Evolutionary conservation across 306 rosid genomes (phyloP).

Genomic region (Benincasa hispida): DNA sequence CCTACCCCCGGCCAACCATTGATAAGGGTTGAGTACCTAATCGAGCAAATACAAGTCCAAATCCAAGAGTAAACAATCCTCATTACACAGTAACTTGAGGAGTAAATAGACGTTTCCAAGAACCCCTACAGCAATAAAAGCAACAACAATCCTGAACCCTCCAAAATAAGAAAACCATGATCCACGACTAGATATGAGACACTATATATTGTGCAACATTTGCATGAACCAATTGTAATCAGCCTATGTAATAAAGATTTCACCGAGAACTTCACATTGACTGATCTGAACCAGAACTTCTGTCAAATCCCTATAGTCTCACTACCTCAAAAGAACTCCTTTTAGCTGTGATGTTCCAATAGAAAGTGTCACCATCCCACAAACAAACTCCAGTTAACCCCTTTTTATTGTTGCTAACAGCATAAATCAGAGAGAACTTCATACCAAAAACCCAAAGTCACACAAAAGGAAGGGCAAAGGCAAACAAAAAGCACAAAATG

Average conservation of each 20-base stretch:
- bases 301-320: background rate
- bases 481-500: background rate
- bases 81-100: background rate
- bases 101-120: background rate
- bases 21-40: too few species aligned
- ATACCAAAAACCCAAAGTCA: background rate
- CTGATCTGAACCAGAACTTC: background rate
- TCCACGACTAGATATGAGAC: background rate
- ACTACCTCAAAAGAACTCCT: background rate
- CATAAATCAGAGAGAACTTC: background rate
- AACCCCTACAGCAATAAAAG: background rate
- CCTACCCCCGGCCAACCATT: too few species aligned
- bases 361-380: background rate
- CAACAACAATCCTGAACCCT: background rate
- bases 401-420: background rate
- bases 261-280: background rate
- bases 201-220: background rate
- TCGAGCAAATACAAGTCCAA: too few species aligned
- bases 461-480: background rate
- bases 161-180: background rate
- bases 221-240: background rate
- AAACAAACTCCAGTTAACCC: background rate
- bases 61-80: background rate
- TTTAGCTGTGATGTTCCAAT: background rate
- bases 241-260: background rate